Base-by-base conservation (phyloP, 2,329 filamentous ascomycete genomes). In the Alternaria brassicae region DNA sequence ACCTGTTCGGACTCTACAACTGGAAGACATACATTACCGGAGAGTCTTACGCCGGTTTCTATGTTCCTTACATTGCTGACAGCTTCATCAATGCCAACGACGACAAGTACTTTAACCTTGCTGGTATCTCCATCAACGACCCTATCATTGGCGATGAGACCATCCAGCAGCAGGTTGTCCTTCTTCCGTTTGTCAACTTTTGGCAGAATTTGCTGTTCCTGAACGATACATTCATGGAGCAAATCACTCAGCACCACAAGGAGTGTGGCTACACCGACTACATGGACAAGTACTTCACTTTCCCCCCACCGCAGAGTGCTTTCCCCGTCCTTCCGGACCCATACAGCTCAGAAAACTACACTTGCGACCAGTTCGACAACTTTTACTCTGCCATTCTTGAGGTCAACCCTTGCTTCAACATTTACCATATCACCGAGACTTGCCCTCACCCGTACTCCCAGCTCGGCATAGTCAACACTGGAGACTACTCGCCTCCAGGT, bases 51-150 rank as follows among this genome's bases (percentile, higher is more conserved):
- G 84, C 81, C 3, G 84, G 90, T 15, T 77, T 75, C 63, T 87
- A 86, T 63, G 82, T 86, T 4, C 84, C 85, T 0, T 86, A 87
- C 71, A 85, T 87, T 55, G 83, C 84, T 1, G 80, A 82, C 32
- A 80, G 81, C 6, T 83, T 86, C 75, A 77, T 87, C 42, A 83
- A 88, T 32, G 83, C 72, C 51, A 81, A 83, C 51, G 79, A 84
- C 62, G 78, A 77, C 3, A 77, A 81, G 13, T 70, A 85, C 72
- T 86, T 82, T 72, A 81, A 86, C 66, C 67, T 86, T 2, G 79
- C 77, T 21, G 85, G 84, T 59, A 78, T 82, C 25, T 77, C 77
- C 9, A 83, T 84, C 74, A 83, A 82, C 58, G 78, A 83, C 51
- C 81, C 80, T 10, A 79, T 80, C 59, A 77, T 81, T 49, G 80